Percentiles rank a stretch among this genome's conserved stretches.
phyloP scores from a whole-genome alignment of 73 alveolate genomes.

The Symbiodinium natans region DNA sequence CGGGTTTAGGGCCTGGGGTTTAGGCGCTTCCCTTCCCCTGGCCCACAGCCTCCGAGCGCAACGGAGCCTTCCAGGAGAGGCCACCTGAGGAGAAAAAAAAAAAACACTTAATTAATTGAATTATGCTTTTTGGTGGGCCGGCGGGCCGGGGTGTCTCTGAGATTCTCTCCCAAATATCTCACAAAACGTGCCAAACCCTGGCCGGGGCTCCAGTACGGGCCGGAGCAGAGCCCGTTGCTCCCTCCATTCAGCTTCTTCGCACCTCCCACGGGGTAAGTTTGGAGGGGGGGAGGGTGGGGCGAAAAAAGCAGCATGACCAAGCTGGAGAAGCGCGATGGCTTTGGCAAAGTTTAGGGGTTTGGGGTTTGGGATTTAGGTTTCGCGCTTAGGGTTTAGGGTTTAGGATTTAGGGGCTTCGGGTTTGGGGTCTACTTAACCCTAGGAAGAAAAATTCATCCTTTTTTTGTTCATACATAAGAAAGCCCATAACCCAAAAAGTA shows the following conservation, averaged over 20 bases:
- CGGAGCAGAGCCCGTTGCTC: slow-evolving; percentile 25
- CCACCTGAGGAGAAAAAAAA: slow-evolving; percentile 31
- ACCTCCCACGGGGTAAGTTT: background rate
- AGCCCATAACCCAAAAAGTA: background rate
- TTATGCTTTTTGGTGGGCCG: no score
- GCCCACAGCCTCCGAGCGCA: background rate
- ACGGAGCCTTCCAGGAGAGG: slow-evolving; percentile 22
- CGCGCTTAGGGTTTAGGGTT: background rate
- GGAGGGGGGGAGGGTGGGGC: background rate
- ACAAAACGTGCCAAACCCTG: no score
- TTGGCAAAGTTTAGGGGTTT: no score
- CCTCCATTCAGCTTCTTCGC: slow-evolving; percentile 4
- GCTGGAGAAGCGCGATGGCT: no score
- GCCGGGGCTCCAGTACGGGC: background rate
- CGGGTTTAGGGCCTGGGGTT: no score
- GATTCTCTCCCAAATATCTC: no score
- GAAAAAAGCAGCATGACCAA: no score
- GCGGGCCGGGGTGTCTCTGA: no score
- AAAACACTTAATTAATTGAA: no score
- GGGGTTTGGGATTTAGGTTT: no score
- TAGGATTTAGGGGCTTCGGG: background rate
- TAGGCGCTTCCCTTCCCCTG: background rate
- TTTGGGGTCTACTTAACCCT: no score
- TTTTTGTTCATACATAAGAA: background rate
- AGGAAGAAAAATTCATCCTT: no score